Percentiles rank a stretch among this genome's conserved stretches.
Evolutionary conservation across 306 rosid genomes (phyloP).

Genomic region (Myrica gale): DNA sequence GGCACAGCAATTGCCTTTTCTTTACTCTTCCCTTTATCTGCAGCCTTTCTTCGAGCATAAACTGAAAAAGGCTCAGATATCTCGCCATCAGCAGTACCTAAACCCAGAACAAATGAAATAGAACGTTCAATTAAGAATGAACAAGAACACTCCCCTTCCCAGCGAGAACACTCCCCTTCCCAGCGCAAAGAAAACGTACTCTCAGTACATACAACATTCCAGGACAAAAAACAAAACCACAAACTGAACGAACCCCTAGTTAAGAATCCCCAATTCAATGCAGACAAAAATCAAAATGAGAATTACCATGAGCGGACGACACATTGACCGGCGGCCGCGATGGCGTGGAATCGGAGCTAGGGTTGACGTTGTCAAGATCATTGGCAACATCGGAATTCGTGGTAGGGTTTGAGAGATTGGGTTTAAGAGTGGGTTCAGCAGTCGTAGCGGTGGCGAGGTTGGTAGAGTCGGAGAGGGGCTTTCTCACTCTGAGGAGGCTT

Average conservation of each 20-base stretch:
- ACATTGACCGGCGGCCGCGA: conserved; percentile 1
- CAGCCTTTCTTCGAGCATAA: neutral
- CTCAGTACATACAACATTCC: neutral
- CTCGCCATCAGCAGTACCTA: neutral
- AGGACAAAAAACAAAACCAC: conserved; percentile 11
- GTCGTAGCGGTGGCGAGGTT: conserved; percentile 34
- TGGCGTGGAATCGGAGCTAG: conserved; percentile 37
- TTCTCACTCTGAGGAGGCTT: conserved; percentile 33
- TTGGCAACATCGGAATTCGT: neutral
- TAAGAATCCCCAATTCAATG: neutral
- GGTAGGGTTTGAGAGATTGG: conserved; percentile 17
- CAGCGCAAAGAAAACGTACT: too few relatives aligned
- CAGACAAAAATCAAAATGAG: neutral
- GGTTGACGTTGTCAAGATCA: conserved; percentile 14
- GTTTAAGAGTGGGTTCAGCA: conserved; percentile 28
- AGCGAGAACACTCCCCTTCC: neutral
- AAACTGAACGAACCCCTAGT: neutral
- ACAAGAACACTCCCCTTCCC: neutral
- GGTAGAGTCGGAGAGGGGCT: conserved; percentile 63
- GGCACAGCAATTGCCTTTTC: neutral
- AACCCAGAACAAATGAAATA: neutral
- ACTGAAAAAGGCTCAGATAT: neutral
- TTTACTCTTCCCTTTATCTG: neutral
- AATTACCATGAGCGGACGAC: conserved; percentile 27
- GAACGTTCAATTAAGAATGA: too few relatives aligned